Evolutionary conservation across 1,139 yeast species (phyloP), one percentile per base, ranked within the genome.

Genomic region (Protomyces pachydermus): DNA sequence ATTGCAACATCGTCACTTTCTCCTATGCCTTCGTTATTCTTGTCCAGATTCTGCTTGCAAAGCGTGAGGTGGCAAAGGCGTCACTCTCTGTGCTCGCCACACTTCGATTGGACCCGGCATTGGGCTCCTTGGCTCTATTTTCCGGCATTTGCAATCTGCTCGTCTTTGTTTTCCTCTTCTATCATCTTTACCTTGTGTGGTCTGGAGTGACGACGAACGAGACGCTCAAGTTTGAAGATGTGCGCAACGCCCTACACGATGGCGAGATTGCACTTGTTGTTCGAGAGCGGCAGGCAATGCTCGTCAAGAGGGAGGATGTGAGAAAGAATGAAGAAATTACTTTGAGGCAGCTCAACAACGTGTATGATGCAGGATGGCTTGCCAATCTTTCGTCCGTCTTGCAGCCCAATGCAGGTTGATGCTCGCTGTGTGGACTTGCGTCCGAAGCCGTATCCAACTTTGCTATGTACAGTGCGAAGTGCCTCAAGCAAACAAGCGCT

Each of bases 161-260:
- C 10, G 80, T 85, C 10, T 69, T 75, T 0, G 77, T 84, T 55
- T 91, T 91, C 73, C 72, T 85, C 0, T 76, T 74, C 1, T 81
- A 87, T 68, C 96, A 89, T 69, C 51, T 87, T 25, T 75, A 83
- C 64, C 82, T 85, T 71, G 77, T 89, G 2, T 84, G 83, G 69
- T 79, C 85, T 50, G 98, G 98, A 0, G 87, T 87, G 69, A 91
- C 98, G n/a, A 90, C 97, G 1, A 91, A 88, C 72, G 98, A 93
- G 75, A 78, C 85, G 10, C 84, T 81, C 60, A 93, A 93, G 74
- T 93, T 98, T 98, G 84, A 80, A 32, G 85, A 82, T 23, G 79
- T 93, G 12, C 85, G 86, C 65, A 81, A 84, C 57, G 78, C 88
- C 67, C 79, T 90, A 9, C 71, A 81, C 10, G 77, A 77, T n/a